Evolutionary conservation across 495 filamentous ascomycete species (phyloP).

Genomic region (Mytilinidion resinicola): DNA sequence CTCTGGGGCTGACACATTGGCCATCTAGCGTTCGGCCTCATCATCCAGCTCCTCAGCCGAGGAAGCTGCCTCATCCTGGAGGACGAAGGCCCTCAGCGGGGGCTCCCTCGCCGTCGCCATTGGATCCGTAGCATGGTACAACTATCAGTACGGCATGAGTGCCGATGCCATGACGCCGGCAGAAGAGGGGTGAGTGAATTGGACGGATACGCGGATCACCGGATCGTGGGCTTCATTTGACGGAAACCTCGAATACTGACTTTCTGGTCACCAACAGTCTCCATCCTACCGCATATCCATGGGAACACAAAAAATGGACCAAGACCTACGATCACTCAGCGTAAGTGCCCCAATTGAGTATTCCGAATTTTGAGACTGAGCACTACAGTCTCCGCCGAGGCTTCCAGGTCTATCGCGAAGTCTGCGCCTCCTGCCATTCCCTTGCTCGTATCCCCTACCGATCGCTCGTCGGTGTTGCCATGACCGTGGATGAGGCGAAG

Average conservation of each 20-base stretch:
- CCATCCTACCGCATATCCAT: slow-evolving; percentile 87
- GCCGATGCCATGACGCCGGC: slow-evolving; percentile 82
- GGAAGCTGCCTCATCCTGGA: slow-evolving; percentile 51
- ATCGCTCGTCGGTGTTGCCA: slow-evolving; percentile 76
- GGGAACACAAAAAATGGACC: slow-evolving; percentile 83
- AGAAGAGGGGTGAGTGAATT: slow-evolving; percentile 78
- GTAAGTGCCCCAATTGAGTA: slow-evolving; percentile 50
- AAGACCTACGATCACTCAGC: slow-evolving; percentile 96
- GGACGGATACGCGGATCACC: slow-evolving; percentile 5
- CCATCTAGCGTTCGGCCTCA: slow-evolving; percentile 55
- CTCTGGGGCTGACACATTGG: slow-evolving; percentile 23
- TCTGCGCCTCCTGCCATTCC: slow-evolving; percentile 96
- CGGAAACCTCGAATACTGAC: slow-evolving; percentile 9
- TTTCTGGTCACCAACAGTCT: slow-evolving; percentile 51
- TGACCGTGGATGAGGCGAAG: slow-evolving; percentile 98
- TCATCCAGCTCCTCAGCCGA: slow-evolving; percentile 50
- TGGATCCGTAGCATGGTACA: slow-evolving; percentile 90
- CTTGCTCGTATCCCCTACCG: slow-evolving; percentile 91
- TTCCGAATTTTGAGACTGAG: slow-evolving; percentile 28
- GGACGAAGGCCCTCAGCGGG: slow-evolving; percentile 70
- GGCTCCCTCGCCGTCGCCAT: slow-evolving; percentile 78
- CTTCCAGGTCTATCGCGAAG: slow-evolving; percentile 99
- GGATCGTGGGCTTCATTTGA: slow-evolving; percentile 12
- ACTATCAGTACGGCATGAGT: slow-evolving; percentile 84
- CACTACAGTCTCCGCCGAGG: slow-evolving; percentile 80